Evolutionary conservation across 371 early-diverging fungal species (phyloP).

Genomic region (Rhizopus sp.): DNA sequence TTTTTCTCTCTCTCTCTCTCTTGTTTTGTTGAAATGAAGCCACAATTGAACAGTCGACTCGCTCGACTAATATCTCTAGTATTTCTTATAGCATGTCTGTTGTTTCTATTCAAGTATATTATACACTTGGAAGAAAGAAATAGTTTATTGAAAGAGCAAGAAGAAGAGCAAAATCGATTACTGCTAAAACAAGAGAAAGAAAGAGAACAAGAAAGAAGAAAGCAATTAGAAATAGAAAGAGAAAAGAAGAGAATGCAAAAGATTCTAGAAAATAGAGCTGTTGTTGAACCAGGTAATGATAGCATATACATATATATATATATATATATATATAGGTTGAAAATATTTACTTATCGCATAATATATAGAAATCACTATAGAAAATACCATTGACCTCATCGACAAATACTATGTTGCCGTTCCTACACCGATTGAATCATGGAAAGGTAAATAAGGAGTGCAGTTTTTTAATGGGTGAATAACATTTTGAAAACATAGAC

Average conservation of each 20-base stretch:
- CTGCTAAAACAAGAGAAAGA: constrained; percentile 9
- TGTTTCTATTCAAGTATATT: constrained; percentile 20
- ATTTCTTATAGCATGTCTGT: constrained; percentile 10
- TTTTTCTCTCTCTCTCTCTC: background rate
- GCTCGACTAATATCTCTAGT: constrained; percentile 21
- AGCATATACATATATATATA: too few relatives aligned
- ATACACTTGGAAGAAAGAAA: constrained; percentile 20
- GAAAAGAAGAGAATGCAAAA: constrained; percentile 13
- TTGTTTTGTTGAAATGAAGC: constrained; percentile 14
- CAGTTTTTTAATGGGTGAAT: background rate
- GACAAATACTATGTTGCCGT: constrained; percentile 24
- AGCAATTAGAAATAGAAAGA: constrained; percentile 11
- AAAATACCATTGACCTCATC: constrained; percentile 19
- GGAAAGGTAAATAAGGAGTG: constrained; percentile 20
- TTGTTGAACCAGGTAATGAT: constrained; percentile 24
- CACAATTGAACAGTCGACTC: constrained; percentile 19
- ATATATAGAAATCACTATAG: constrained; percentile 14
- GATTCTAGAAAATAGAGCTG: constrained; percentile 18
- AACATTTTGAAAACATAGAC: constrained; percentile 4
- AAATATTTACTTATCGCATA: constrained; percentile 1
- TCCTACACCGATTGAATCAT: constrained; percentile 21
- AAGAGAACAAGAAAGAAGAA: constrained; percentile 9
- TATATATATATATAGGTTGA: background rate
- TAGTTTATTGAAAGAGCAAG: constrained; percentile 19
- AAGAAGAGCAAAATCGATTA: constrained; percentile 11